Evolutionary conservation across 1,139 yeast species (phyloP), one percentile per base, ranked within the genome.

Genomic region (Wickerhamomyces sp.): DNA sequence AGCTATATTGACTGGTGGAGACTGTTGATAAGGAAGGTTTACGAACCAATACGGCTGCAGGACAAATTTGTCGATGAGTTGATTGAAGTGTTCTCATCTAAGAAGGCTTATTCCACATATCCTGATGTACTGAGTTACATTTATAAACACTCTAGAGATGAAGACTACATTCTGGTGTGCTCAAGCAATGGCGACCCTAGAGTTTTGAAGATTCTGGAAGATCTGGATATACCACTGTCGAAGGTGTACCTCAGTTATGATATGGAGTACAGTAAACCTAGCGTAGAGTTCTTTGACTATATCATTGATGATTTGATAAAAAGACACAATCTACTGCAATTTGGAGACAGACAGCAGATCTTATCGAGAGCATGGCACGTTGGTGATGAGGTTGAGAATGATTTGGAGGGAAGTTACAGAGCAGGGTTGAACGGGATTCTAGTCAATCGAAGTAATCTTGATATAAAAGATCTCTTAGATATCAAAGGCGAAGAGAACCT

Each of bases 371-470:
- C 35, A 57, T 81, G 85, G 85, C 90, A 82, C 54, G 63, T 81
- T 31, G 90, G 90, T 0, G 89, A 82, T 55, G 76, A 73, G 44
- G 57, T 68, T 31, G 60, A 59, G 14, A 71, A 75, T 38, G 90
- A 82, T 52, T 65, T 74, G 43, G 50, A 65, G 13, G 84, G 79
- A 2, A 66, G 80, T 0, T 59, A 64, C 10, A 58, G 60, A 22
- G 69, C 82, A 1, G 89, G 88, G 0, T 75, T 86, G 78, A 77
- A 75, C 45, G 78, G 82, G 3, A 62, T 81, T 1, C 60, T 76
- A 25, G 45, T 79, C 10, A 82, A 78, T 52, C 61, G 84, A 48
- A 43, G 51, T 2, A 46, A 53, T 16, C n/a, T n/a, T n/a, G n/a
- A n/a, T n/a, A n/a, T n/a, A n/a, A n/a, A n/a, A n/a, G n/a, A n/a